Evolutionary conservation across 805 yeast species (phyloP).

Genomic region (Yamadazyma sp.): DNA sequence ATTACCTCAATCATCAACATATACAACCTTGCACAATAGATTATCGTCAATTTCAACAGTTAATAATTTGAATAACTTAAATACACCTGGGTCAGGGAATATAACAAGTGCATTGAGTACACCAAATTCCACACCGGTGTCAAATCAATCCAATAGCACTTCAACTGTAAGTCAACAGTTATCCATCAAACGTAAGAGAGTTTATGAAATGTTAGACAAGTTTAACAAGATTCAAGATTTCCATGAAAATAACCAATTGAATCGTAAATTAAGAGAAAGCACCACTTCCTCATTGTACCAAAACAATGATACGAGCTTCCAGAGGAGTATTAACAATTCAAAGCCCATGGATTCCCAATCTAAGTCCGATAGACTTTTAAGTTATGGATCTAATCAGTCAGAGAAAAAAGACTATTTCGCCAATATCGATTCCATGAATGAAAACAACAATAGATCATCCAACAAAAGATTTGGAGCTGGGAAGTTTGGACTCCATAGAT

Average conservation of each 20-base stretch:
- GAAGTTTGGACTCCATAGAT: constrained; percentile 9
- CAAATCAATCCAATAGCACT: constrained; percentile 14
- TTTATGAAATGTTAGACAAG: constrained; percentile 40
- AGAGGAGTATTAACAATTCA: not conserved
- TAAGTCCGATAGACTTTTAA: constrained; percentile 11
- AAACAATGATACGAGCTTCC: constrained; percentile 3
- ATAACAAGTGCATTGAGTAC: constrained; percentile 12
- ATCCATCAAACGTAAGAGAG: constrained; percentile 36
- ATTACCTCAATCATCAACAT: constrained; percentile 90
- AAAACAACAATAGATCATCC: constrained; percentile 1
- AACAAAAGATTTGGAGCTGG: constrained; percentile 9
- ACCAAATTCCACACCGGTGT: constrained; percentile 18
- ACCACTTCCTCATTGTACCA: constrained; percentile 13
- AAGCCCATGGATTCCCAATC: constrained; percentile 1
- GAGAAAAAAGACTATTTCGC: constrained; percentile 14
- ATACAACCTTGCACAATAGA: constrained; percentile 74
- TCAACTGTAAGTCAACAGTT: constrained; percentile 23
- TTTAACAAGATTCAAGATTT: constrained; percentile 34
- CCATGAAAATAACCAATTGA: constrained; percentile 19
- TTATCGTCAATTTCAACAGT: constrained; percentile 57
- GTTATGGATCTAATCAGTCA: constrained; percentile 9
- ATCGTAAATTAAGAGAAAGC: constrained; percentile 11
- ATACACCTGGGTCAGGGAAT: constrained; percentile 2
- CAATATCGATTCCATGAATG: constrained; percentile 5
- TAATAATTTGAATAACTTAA: constrained; percentile 14